phyloP scores from a whole-genome alignment of 2,329 filamentous ascomycete species.

The Fusarium bulbicola region DNA sequence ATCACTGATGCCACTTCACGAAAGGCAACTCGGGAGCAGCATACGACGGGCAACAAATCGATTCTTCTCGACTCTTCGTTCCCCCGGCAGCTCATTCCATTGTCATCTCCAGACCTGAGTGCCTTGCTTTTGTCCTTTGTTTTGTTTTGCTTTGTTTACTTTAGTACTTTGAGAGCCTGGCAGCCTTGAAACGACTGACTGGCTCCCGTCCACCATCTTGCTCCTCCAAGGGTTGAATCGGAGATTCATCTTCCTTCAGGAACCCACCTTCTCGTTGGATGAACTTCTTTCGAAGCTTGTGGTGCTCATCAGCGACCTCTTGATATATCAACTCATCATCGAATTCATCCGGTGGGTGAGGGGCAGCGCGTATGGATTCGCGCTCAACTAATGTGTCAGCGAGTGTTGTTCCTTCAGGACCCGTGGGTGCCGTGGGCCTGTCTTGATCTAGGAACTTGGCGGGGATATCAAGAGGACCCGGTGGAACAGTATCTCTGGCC shows the following conservation, averaged over 20 bases:
- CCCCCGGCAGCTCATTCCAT: constrained; percentile 19
- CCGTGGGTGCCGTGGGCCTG: constrained; percentile 54
- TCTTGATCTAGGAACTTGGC: constrained; percentile 51
- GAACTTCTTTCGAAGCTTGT: constrained; percentile 81
- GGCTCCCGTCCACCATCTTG: constrained; percentile 69
- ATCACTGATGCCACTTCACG: constrained; percentile 37
- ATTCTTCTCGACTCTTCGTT: constrained; percentile 42
- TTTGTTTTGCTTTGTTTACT: constrained; percentile 21
- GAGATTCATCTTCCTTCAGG: constrained; percentile 73
- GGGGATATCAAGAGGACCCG: constrained; percentile 57
- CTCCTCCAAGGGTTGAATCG: constrained; percentile 74
- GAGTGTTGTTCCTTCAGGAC: constrained; percentile 64
- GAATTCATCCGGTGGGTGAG: constrained; percentile 67
- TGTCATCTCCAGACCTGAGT: constrained; percentile 7
- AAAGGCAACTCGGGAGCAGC: constrained; percentile 19
- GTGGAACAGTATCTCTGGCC: constrained; percentile 46
- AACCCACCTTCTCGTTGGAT: constrained; percentile 88
- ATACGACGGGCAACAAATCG: constrained; percentile 40
- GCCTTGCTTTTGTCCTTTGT: constrained; percentile 11
- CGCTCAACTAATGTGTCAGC: constrained; percentile 69
- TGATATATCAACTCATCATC: constrained; percentile 76
- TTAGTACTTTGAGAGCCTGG: constrained; percentile 65
- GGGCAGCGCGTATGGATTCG: constrained; percentile 45
- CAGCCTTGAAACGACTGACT: constrained; percentile 79
- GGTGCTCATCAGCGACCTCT: constrained; percentile 84